Conservation (phyloP, 1,284 basidiomycete species). For the Sanghuangporus baumii region DNA sequence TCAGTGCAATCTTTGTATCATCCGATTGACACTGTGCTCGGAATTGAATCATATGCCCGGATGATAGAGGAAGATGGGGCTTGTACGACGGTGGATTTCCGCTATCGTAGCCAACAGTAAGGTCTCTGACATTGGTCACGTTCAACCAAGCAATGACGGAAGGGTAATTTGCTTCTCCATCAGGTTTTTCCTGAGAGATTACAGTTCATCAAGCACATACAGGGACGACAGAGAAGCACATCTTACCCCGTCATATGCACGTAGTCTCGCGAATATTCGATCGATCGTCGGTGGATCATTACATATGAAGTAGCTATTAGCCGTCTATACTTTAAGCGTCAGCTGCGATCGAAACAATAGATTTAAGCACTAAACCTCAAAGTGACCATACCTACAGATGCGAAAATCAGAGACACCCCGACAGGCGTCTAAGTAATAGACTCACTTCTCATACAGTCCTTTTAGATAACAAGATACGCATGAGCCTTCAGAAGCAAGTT, state of each 20-base stretch:
- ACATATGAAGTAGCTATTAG: conserved; percentile 80
- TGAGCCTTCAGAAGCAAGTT: conserved; percentile 44
- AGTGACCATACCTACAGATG: conserved; percentile 44
- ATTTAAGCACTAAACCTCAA: conserved; percentile 38
- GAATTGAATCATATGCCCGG: conserved; percentile 83
- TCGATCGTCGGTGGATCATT: conserved; percentile 56
- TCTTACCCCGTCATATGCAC: conserved; percentile 44
- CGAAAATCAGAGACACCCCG: not conserved
- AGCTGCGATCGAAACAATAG: not conserved
- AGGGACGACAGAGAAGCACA: not conserved
- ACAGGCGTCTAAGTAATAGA: conserved; percentile 1
- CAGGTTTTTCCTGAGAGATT: conserved; percentile 19
- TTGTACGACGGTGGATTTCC: conserved; percentile 58
- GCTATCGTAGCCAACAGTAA: conserved; percentile 72
- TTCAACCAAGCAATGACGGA: conserved; percentile 50
- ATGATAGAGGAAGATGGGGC: conserved; percentile 65
- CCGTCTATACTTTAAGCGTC: conserved; percentile 43
- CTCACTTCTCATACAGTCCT: conserved; percentile 47
- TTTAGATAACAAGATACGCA: conserved; percentile 54
- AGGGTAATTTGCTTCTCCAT: conserved; percentile 45
- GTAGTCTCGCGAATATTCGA: conserved; percentile 59
- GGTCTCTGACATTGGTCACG: conserved; percentile 61
- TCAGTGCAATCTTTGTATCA: conserved; percentile 53
- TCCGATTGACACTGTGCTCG: conserved; percentile 39
- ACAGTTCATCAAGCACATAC: not conserved